phyloP scores from a whole-genome alignment of 1,139 yeast genomes.

The Wickerhamomyces sp. region DNA sequence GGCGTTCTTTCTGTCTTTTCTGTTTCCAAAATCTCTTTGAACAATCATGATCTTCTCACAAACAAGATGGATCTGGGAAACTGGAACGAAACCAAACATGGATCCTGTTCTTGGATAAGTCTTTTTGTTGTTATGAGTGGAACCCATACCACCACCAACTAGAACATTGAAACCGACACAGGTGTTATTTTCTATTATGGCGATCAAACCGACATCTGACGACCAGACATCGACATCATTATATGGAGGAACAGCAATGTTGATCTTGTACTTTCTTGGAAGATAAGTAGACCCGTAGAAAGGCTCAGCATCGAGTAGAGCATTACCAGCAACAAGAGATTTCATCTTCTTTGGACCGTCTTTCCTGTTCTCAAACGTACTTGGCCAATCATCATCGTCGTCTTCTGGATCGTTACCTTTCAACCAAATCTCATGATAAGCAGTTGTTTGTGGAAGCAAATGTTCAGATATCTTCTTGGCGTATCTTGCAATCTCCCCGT shows the following conservation, averaged over 20 bases:
- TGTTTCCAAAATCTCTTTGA: conserved; percentile 94
- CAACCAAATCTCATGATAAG: conserved; percentile 96
- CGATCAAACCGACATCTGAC: conserved; percentile 88
- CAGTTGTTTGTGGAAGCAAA: conserved; percentile 85
- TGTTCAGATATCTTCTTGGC: conserved; percentile 73
- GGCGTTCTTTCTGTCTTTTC: conserved; percentile 95
- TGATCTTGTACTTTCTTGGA: conserved; percentile 95
- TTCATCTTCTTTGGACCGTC: conserved; percentile 78
- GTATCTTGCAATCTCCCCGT: conserved; percentile 60
- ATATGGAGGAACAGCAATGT: conserved; percentile 92
- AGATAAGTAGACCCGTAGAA: conserved; percentile 80
- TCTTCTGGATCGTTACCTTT: conserved; percentile 80
- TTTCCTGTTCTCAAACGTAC: conserved; percentile 67
- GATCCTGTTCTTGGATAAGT: conserved; percentile 96
- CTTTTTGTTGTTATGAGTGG: conserved; percentile 93
- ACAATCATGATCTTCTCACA: conserved; percentile 92
- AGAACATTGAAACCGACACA: conserved; percentile 75
- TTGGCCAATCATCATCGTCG: conserved; percentile 55
- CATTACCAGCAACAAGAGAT: conserved; percentile 82
- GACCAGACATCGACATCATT: conserved; percentile 97
- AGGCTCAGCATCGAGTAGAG: conserved; percentile 83
- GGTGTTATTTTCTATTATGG: conserved; percentile 65
- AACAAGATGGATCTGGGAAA: conserved; percentile 65
- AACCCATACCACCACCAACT: conserved; percentile 99
- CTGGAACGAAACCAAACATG: conserved; percentile 67